Evolutionary conservation across 2,329 filamentous ascomycete species (phyloP), one percentile per base, ranked within the genome.

Genomic region (Pseudogymnoascus sp.): DNA sequence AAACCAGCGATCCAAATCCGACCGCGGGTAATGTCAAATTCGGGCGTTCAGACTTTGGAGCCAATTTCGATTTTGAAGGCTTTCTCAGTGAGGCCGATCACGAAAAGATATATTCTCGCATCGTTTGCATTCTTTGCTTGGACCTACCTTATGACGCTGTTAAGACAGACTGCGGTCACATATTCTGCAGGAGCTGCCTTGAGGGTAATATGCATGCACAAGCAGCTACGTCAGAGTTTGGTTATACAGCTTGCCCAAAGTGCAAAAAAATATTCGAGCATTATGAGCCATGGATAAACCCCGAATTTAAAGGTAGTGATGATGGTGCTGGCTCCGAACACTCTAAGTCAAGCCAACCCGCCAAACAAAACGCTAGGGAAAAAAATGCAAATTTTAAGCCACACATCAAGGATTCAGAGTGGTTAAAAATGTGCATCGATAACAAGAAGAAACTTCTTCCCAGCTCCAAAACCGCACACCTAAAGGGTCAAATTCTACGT

Each of bases 391-490:
- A 64, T 0, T 69, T 64, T 41, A 69, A 70, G 41, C 69, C 70
- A 3, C 54, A 59, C 6, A 66, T 67, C 1, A 57, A 62, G 4
- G 43, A 67, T 30, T 62, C 62, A 2, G 62, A 60, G 1, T 71
- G 70, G 70, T 39, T 71, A 7, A 43, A 60, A 6, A 63, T 57
- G 43, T 66, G 65, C 22, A 66, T 71, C 62, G 50, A 30, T 12
- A 63, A 66, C 16, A 70, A 60, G 61, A 39, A 62, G 1, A 39
- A 68, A 1, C 39, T 71, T 0, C 70, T 75, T 34, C 72, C 73
- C 0, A 71, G 71, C n/a, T 70, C 76, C 0, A 79, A 78, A 64
- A 67, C 75, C 1, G 70, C 66, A 4, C 72, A 71, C 9, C 66
- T 75, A 4, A 71, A 70, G 41, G 64, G 69, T 1, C 65, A 71